A percentile compares a stretch with the other conserved stretches of the same genome.
phyloP scores from a whole-genome alignment of 169 alveolate species.

The Eimeria maxima region DNA sequence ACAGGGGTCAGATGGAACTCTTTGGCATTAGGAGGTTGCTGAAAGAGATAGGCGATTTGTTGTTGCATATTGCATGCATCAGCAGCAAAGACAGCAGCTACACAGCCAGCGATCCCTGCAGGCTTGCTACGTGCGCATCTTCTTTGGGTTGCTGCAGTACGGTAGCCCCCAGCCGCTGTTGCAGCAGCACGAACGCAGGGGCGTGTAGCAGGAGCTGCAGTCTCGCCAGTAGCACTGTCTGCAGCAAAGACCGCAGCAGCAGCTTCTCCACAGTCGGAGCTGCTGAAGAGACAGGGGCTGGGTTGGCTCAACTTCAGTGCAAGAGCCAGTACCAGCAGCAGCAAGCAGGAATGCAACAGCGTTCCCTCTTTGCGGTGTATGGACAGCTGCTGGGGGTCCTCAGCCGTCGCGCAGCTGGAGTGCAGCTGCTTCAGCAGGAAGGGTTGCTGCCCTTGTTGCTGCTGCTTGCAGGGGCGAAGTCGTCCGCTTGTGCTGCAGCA shows the following conservation, averaged over 20 bases:
- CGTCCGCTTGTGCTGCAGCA: conserved; percentile 14
- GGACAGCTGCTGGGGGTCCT: conserved; percentile 21
- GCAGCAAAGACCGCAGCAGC: conserved; percentile 18
- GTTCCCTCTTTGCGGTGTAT: conserved; percentile 39
- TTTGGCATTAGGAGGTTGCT: background rate
- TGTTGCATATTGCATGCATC: conserved; percentile 9
- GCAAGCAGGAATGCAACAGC: background rate
- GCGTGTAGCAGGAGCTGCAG: background rate
- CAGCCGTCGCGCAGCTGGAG: background rate
- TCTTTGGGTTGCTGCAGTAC: conserved; percentile 42
- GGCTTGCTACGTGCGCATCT: background rate
- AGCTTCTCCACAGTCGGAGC: background rate
- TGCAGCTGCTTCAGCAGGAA: conserved; percentile 64
- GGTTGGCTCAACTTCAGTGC: background rate
- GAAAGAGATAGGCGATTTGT: background rate
- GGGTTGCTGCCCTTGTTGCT: conserved; percentile 27
- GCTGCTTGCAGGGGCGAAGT: background rate
- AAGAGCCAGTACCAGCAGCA: background rate
- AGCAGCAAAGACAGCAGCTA: background rate
- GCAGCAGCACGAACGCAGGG: background rate
- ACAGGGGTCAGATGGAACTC: background rate
- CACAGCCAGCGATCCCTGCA: background rate
- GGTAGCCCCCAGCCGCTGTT: background rate
- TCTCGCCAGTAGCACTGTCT: background rate
- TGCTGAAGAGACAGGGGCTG: background rate